Base-by-base conservation (phyloP, 305 asterid species). In the Andrographis paniculata region DNA sequence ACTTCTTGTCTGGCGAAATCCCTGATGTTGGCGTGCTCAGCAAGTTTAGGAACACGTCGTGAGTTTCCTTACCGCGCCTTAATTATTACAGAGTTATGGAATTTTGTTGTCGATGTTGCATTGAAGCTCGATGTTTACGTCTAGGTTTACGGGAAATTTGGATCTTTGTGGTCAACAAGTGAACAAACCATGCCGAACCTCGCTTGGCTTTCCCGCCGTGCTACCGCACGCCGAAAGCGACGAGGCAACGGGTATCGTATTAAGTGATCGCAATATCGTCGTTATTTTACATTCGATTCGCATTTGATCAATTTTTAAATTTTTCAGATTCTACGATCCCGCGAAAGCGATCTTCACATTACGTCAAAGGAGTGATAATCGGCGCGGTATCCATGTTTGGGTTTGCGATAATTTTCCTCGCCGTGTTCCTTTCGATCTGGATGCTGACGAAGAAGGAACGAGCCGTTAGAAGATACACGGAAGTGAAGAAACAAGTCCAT, bases 81-180 rank as follows among this genome's bases (percentile, higher is more conserved):
- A 6, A n/a, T 1, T 5, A 9, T 8, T 24, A 3, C 4, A 24
- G 4, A 24, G 8, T 4, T 3, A 24, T 3, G 30, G 4, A 3
- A 24, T 24, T 33, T 33, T 5, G n/a, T 9, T 33, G 12, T 33
- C 11, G 38, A 7, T 9, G 2, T 33, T 6, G 2, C n/a, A 7
- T 13, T 27, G 33, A 27, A 27, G 10, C 13, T 59, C 52, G 35
- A 37, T 65, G 62, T 67, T 66, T 58, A 42, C 76, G 60, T 45
- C 41, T 74, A 91, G 99, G 92, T 91, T 86, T 77, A 68, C 67
- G 50, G 99, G 99, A 49, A 91, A 86, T 70, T 70, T 83, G 67
- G 94, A 87, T 73, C 95, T 91, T 13, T 91, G 99, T 64, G 99
- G 99, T 61, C 91, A 74, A 56, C 99, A 91, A 83, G 87, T 80